phyloP scores from a whole-genome alignment of 75 land plant genomes.

The Gnetum montanum region DNA sequence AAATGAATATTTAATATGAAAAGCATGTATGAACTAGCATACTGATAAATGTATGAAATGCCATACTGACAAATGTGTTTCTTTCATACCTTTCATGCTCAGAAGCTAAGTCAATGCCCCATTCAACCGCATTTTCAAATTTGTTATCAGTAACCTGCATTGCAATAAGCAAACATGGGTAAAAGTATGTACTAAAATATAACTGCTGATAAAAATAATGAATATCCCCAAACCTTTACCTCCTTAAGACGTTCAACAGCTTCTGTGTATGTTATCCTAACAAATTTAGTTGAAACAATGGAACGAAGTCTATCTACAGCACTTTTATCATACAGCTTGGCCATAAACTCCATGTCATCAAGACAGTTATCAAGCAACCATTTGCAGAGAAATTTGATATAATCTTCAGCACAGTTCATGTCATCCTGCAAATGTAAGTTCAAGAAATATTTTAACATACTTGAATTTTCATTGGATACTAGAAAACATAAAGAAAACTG shows the following conservation, averaged over 20 bases:
- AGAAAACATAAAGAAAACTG: not conserved
- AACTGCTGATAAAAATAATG: not conserved
- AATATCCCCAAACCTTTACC: constrained; percentile 17
- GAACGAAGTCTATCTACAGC: constrained; percentile 61
- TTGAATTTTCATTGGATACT: not conserved
- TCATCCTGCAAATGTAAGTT: constrained; percentile 62
- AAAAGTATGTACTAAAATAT: not conserved
- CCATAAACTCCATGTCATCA: constrained; percentile 92
- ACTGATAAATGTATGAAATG: no score
- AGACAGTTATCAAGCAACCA: constrained; percentile 94
- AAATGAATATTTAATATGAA: no score
- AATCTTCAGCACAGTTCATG: constrained; percentile 98
- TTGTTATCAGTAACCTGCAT: constrained; percentile 56
- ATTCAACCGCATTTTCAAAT: constrained; percentile 89
- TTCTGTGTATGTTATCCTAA: constrained; percentile 77
- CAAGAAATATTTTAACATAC: not conserved
- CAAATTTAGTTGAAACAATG: constrained; percentile 69
- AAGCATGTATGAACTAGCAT: no score
- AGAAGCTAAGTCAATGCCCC: constrained; percentile 98
- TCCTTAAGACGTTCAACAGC: constrained; percentile 60
- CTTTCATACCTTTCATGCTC: constrained; percentile 89
- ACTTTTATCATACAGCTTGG: constrained; percentile 50
- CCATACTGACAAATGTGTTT: no score
- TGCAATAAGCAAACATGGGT: not conserved
- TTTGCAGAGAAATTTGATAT: constrained; percentile 74